A percentile compares a stretch with the other conserved stretches of the same genome.
Conservation (phyloP, 495 filamentous ascomycete species). For the Podospora anserina region DNA sequence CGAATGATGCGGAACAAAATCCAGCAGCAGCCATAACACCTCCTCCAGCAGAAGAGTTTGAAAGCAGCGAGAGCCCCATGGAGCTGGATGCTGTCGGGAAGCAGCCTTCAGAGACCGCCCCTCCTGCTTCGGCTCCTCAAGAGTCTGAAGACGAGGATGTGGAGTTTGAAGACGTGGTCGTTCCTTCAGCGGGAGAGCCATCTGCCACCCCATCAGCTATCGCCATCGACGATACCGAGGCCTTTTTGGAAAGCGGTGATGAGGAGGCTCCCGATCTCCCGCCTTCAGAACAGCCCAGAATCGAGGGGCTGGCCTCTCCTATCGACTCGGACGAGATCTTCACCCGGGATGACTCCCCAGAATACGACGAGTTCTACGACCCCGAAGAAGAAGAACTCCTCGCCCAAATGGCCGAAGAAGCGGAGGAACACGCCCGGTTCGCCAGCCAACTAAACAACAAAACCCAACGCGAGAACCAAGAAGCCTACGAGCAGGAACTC, state of each 20-base stretch:
- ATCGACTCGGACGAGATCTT: background rate
- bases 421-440: slow-evolving; percentile 89
- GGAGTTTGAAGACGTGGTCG: slow-evolving; percentile 40
- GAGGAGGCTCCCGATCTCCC: slow-evolving; percentile 21
- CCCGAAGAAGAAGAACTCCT: slow-evolving; percentile 89
- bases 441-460: slow-evolving; percentile 78
- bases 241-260: slow-evolving; percentile 21
- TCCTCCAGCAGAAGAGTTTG: background rate
- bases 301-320: background rate
- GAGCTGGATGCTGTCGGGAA: background rate
- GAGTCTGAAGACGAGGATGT: slow-evolving; percentile 32
- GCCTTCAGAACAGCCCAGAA: background rate
- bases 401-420: slow-evolving; percentile 78
- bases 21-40: background rate
- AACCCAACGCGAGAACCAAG: slow-evolving; percentile 57
- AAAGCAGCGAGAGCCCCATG: background rate
- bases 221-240: background rate
- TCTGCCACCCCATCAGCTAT: background rate
- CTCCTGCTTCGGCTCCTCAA: slow-evolving; percentile 17
- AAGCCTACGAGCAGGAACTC: slow-evolving; percentile 82
- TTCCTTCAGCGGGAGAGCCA: slow-evolving; percentile 16
- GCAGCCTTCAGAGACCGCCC: background rate
- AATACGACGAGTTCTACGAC: slow-evolving; percentile 63
- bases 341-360: slow-evolving; percentile 33
- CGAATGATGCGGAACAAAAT: background rate